phyloP scores from a whole-genome alignment of 176 grass and related monocot species.

The Chrysopogon serrulatus region DNA sequence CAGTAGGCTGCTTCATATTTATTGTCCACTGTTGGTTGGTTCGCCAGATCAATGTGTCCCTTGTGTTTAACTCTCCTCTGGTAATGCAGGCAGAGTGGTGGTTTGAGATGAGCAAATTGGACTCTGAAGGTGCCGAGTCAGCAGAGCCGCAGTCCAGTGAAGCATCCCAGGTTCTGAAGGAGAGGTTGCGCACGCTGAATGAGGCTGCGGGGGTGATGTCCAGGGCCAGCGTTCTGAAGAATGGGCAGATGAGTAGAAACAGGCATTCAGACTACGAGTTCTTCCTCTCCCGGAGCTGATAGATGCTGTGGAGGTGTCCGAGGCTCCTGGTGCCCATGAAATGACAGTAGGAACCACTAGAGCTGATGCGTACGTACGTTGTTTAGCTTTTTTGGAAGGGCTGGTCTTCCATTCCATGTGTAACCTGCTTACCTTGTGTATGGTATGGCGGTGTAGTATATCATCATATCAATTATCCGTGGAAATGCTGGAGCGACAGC shows the following conservation, averaged over 20 bases:
- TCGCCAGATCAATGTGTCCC: not conserved
- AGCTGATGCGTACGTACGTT: not conserved
- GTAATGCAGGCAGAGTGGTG: conserved; percentile 68
- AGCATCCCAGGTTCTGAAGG: conserved; percentile 22
- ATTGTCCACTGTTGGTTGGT: not conserved
- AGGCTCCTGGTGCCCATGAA: not conserved
- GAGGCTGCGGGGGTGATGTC: conserved; percentile 50
- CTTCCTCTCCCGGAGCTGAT: conserved; percentile 50
- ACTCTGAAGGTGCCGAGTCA: not conserved
- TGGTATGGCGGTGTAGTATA: no score
- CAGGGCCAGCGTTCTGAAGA: conserved; percentile 36
- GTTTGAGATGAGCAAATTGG: conserved; percentile 33
- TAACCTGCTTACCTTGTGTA: not conserved
- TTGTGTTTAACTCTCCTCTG: not conserved
- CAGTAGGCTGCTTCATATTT: not conserved
- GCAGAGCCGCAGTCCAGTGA: not conserved
- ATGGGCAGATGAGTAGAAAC: conserved; percentile 24
- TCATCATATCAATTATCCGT: not conserved
- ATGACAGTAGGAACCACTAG: not conserved
- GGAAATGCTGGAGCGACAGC: not conserved
- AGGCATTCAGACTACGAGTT: conserved; percentile 73
- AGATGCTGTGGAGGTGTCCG: not conserved
- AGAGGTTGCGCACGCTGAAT: conserved; percentile 52
- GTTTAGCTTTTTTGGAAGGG: not conserved
- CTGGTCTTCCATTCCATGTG: not conserved